Base-by-base conservation (phyloP, 192 early-diverging fungal species). In the Mycoemilia scoparia region DNA sequence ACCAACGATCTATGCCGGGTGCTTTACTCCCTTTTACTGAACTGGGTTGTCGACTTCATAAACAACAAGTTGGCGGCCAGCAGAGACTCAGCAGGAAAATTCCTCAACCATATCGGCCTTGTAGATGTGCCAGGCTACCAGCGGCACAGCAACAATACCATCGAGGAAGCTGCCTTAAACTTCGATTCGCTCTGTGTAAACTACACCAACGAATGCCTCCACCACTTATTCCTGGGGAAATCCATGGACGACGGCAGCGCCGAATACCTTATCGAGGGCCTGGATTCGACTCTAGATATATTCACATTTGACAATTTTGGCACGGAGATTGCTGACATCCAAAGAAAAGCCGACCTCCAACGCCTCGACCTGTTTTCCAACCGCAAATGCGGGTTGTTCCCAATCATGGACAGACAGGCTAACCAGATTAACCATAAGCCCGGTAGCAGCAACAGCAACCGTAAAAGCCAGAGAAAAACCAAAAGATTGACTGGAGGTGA, bases 21-120 rank as follows among this genome's bases (percentile, higher is more conserved):
- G 1, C 67, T 97, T 11, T 97, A 92, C 53, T 76, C 74, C 25
- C 71, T 92, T 10, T 43, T 95, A 7, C 87, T 97, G 46, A 69
- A 66, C 17, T 95, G 87, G 77, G 49, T 97, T 10, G 79, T 91
- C 21, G 89, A 95, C 63, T 79, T 79, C 32, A 76, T 93, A 54
- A 97, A 97, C 67, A 68, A 67, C 13, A 72, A 77, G 12, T 65
- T 95, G 29, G 79, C 77, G 43, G 61, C 62, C 21, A 80, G 79
- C 48, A 66, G 74, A 29, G 73, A 74, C 11, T 73, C 82, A 31
- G 21, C 36, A 12, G 64, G 71, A 41, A 69, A 67, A 25, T 77
- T 79, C 45, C 76, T 72, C 38, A 67, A 68, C 37, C 80, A 79
- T 13, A 41, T 64, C 21, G 47, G 57, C 15, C 76, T 60, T 48